Evolutionary conservation across 768 basidiomycete species (phyloP), one percentile per base, ranked within the genome.

Genomic region (Leccinum subgranulosum): DNA sequence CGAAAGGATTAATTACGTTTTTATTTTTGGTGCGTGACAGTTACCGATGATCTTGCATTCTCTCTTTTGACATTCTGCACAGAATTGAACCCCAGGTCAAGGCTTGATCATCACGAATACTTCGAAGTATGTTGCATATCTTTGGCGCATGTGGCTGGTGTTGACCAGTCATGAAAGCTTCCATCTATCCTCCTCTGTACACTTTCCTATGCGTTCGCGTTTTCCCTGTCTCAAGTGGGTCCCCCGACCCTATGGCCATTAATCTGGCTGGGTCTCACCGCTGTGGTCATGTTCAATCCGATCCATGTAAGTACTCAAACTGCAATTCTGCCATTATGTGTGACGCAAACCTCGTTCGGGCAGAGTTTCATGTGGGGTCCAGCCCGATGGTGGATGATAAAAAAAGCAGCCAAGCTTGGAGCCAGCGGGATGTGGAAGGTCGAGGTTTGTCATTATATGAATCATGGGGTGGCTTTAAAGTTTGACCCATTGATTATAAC

Each of bases 1-100:
- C 7, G 77, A 87, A 6, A 79, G 92, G 39, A 94, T 99, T 60
- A 99, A 99, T 66, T 96, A 94, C 65, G 81, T 86, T 3, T 94
- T 97, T 68, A 90, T 95, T 33, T 92, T 94, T 66, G 90, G 88
- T 88, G 58, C 28, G 80, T 67, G 11, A 8, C 25, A 12, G n/a
- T 39, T 15, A 3, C 6, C 27, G 23, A 23, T 23, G 23, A 21
- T 27, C 0, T 6, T n/a, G 9, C 15, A 7, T 31, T 51, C 23
- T 1, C 17, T 14, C 6, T 9, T 31, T 29, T 55, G 29, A 64
- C 11, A 15, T n/a, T 39, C 14, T 15, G 28, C 27, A 15, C 64
- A 87, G 91, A 92, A 68, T 71, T 94, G 49, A 83, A 92, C 60
- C 68, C 86, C 14, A 79, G 85, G 57, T 86, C 87, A 27, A 83